Evolutionary conservation across 257 asterid genomes (phyloP).

Genomic region (Ophiorrhiza pumila): DNA sequence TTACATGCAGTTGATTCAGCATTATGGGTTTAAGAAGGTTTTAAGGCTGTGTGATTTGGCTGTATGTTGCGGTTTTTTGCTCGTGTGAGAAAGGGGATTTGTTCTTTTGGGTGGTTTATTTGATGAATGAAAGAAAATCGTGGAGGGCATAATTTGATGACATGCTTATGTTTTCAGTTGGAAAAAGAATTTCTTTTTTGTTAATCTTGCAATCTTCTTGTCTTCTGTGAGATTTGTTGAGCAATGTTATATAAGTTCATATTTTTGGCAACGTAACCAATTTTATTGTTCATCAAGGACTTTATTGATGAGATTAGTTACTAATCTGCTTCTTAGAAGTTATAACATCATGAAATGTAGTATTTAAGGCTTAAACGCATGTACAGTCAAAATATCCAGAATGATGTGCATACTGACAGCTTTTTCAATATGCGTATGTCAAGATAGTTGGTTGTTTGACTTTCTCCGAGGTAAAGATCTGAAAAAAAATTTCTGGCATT

Average conservation of each 20-base stretch:
- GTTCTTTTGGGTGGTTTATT: neutral
- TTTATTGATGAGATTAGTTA: neutral
- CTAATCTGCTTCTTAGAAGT: neutral
- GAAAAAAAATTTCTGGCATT: too few relatives aligned
- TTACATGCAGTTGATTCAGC: neutral
- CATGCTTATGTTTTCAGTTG: neutral
- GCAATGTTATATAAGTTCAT: neutral
- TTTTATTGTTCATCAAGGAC: neutral
- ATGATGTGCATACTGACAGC: neutral
- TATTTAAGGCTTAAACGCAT: neutral
- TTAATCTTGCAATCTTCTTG: neutral
- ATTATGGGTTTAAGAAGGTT: constrained; percentile 1
- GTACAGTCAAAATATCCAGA: neutral
- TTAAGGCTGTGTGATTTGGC: neutral
- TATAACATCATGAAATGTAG: neutral
- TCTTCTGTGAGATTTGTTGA: neutral
- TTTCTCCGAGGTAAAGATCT: neutral
- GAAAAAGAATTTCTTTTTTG: neutral
- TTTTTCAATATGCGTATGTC: neutral
- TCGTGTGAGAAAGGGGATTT: neutral
- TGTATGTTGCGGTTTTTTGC: neutral
- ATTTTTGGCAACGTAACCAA: neutral
- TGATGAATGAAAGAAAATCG: neutral
- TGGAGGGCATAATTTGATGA: neutral
- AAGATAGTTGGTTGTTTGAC: neutral